Evolutionary conservation across 1,284 basidiomycete genomes (phyloP), one percentile per base, ranked within the genome.

Genomic region (Exsudoporus floridanus): DNA sequence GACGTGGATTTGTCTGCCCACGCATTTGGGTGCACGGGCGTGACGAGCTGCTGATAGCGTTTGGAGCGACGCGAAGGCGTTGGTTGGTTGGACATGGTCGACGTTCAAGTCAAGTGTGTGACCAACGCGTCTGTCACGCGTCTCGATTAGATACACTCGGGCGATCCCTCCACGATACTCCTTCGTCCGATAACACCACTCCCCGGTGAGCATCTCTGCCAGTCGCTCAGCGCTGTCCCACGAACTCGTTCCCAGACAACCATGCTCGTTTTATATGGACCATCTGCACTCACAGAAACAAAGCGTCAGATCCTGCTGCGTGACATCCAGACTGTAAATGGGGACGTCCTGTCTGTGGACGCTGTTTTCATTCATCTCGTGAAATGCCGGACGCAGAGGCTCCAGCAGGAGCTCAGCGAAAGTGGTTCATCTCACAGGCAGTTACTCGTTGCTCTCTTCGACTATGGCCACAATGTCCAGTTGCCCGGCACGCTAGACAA

Each of bases 321-420:
- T 47, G 72, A 78, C 41, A 80, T 94, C 52, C 86, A 87, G 64
- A 67, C 74, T 41, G 67, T 67, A 49, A 73, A 78, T 41, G 74
- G 86, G 1, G 70, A 76, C 36, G 72, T 97, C 61, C 65, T 73
- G 7, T 83, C 86, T 10, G 71, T 98, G 46, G 93, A 98, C 61
- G 87, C 92, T 7, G 76, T 95, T 55, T 94, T 88, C 77, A 69
- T 97, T 5, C 96, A 99, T 73, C 83, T 96, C 31, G 82, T 98
- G 60, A 84, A 90, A 58, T 80, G 83, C 52, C 70, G 73, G 13
- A 78, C 82, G 3, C 59, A 69, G 7, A 67, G 70, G 2, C 73
- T 80, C 0, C 78, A 86, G 59, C 63, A 65, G 3, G 74, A 79
- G 8, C 77, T 95, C 12, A 61, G 66, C 2, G 65, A 81, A 41